Conservation (phyloP, 2,329 filamentous ascomycete genomes). For the Venturia carpophila region DNA sequence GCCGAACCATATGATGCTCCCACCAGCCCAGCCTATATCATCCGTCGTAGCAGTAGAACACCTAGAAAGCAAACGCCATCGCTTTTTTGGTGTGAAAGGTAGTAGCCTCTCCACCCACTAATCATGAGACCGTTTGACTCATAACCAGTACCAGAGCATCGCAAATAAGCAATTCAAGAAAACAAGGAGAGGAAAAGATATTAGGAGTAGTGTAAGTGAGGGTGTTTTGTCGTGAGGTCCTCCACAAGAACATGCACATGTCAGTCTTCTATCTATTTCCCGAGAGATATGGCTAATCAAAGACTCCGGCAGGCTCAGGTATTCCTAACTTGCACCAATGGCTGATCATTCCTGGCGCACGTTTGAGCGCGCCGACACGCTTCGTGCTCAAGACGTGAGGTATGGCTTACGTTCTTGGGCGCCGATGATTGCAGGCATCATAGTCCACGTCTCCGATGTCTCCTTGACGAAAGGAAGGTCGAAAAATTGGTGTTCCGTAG, state of each 20-base stretch:
- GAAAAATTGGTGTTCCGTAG: conserved; percentile 85
- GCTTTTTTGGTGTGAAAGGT: conserved; percentile 5
- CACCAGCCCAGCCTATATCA: background rate
- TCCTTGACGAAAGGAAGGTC: conserved; percentile 87
- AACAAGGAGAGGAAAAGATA: conserved; percentile 1
- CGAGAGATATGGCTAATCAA: background rate
- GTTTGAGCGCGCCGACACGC: background rate
- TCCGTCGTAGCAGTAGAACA: background rate
- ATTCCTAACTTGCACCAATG: background rate
- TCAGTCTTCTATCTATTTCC: background rate
- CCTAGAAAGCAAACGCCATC: conserved; percentile 3
- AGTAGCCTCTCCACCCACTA: background rate
- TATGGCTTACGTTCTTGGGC: conserved; percentile 4
- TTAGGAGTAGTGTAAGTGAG: background rate
- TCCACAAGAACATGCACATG: background rate
- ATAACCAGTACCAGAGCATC: conserved; percentile 11
- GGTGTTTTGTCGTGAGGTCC: background rate
- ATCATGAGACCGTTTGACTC: conserved; percentile 7
- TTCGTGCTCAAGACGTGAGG: background rate
- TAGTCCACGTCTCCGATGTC: conserved; percentile 32
- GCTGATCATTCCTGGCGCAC: background rate
- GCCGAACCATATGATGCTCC: conserved; percentile 5
- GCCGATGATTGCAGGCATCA: conserved; percentile 1
- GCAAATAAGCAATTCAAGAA: conserved; percentile 5
- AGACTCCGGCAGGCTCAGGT: background rate